Base-by-base conservation (phyloP, 768 basidiomycete genomes). In the Hypholoma sublateritium region DNA sequence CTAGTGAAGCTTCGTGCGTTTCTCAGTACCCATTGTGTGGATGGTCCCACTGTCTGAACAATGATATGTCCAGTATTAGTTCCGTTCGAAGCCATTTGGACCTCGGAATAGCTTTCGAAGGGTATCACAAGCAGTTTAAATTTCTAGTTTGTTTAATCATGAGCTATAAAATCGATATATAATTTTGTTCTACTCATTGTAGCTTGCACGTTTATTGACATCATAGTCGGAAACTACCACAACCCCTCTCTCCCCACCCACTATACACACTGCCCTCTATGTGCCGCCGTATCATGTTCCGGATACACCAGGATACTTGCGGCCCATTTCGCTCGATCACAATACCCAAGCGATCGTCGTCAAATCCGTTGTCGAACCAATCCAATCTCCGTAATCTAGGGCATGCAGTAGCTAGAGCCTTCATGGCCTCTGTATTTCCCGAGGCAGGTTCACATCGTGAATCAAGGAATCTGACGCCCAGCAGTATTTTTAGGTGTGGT, bases 361-460 rank as follows among this genome's bases (percentile, higher is more conserved):
- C 12, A 44, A 21, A 7, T 8, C 17, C 34, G 1, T 24, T 28
- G 17, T 24, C n/a, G n/a, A n/a, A 49, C 47, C 47, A 49, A 32
- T 49, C 47, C 16, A 49, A 28, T 49, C 47, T 49, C 24, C 47
- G 47, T 49, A 49, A 32, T 21, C 25, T 49, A 13, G 47, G 47
- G 22, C 47, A 49, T n/a, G 17, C n/a, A 14, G 47, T 32, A 17
- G 25, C 47, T 21, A 49, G 9, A 28, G 19, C 47, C 28, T 35
- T 49, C 4, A 49, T 35, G 28, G 34, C 47, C 1, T 25, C 47
- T 13, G 47, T 35, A 49, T 49, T 49, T 22, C 3, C 22, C 24
- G 47, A 49, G 28, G 47, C 22, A 9, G 13, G 12, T 25, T 28
- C 21, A n/a, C 47, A 49, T 13, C 14, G 24, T n/a, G 47, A 49